These are phyloP conservation scores for Boletellus ananiceps DNA, from an alignment of 768 basidiomycete species.

Conservation along the genomic window DNA sequence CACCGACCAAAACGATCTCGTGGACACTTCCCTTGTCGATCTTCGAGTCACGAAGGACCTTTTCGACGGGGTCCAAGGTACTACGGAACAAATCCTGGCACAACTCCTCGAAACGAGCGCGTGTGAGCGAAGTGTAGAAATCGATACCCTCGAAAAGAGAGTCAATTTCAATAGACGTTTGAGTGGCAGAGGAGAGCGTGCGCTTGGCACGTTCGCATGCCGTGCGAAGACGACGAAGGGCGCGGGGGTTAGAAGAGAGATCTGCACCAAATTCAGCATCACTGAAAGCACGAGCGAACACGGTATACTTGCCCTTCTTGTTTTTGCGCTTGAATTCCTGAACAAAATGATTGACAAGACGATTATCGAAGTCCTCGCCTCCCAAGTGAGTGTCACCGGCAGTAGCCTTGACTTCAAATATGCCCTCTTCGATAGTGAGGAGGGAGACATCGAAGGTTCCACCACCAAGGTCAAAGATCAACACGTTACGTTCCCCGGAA, in stretches of 20 bases:
- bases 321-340: constrained; percentile 97
- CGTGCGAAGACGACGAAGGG: constrained; percentile 93
- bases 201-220: constrained; percentile 99
- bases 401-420: constrained; percentile 97
- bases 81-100: constrained; percentile 94
- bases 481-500: constrained; percentile 84
- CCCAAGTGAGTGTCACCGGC: constrained; percentile 98
- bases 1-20: constrained; percentile 97
- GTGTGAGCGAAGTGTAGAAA: constrained; percentile 97
- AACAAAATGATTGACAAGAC: constrained; percentile 94
- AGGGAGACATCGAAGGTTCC: constrained; percentile 98
- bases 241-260: constrained; percentile 87
- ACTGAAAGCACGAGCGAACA: neutral
- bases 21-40: constrained; percentile 95
- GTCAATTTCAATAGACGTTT: constrained; percentile 97
- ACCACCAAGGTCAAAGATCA: constrained; percentile 98
- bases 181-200: constrained; percentile 93
- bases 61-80: constrained; percentile 94
- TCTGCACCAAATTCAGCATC: constrained; percentile 41
- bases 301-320: constrained; percentile 69
- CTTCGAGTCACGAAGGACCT: constrained; percentile 96
- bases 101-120: constrained; percentile 95
- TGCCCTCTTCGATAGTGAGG: constrained; percentile 93
- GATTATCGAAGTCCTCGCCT: constrained; percentile 98
- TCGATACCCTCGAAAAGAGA: constrained; percentile 97